Conservation (phyloP, 192 early-diverging fungal genomes). For the Dissophora globulifera region DNA sequence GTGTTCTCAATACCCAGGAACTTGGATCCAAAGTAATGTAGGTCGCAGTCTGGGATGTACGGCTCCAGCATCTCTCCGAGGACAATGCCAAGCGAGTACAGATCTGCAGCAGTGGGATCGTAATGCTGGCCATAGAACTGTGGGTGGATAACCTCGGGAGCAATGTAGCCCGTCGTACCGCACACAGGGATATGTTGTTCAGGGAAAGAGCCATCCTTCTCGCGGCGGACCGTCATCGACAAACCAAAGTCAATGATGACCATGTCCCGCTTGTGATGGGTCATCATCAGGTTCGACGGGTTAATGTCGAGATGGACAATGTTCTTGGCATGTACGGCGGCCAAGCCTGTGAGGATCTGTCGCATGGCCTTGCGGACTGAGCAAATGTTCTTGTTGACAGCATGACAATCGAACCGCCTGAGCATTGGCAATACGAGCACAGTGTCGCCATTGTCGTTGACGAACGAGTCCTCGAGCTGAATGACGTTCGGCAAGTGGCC, state of each 20-base stretch:
- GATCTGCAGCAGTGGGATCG: slow-evolving; percentile 64
- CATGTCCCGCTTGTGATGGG: slow-evolving; percentile 56
- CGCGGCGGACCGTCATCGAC: slow-evolving; percentile 58
- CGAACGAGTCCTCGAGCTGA: slow-evolving; percentile 69
- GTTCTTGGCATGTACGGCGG: slow-evolving; percentile 66
- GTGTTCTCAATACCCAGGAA: slow-evolving; percentile 75
- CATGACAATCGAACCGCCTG: slow-evolving; percentile 52
- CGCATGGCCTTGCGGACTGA: slow-evolving; percentile 60
- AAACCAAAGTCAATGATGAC: slow-evolving; percentile 84
- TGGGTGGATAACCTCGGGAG: slow-evolving; percentile 67
- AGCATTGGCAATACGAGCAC: slow-evolving; percentile 74
- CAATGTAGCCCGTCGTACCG: slow-evolving; percentile 81
- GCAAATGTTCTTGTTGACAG: slow-evolving; percentile 62
- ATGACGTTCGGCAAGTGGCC: slow-evolving; percentile 58
- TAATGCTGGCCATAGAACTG: slow-evolving; percentile 21
- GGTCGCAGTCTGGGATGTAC: slow-evolving; percentile 68
- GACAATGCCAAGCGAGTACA: slow-evolving; percentile 76
- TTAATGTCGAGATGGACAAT: slow-evolving; percentile 79
- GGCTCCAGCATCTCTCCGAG: slow-evolving; percentile 80
- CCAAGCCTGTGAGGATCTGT: slow-evolving; percentile 67
- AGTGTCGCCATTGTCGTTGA: slow-evolving; percentile 63
- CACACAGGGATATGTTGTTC: slow-evolving; percentile 65
- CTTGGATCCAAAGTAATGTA: slow-evolving; percentile 77
- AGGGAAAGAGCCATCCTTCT: slow-evolving; percentile 17
- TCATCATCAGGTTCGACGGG: slow-evolving; percentile 69